Base-by-base conservation (phyloP, 768 basidiomycete species). In the Boletus subparvulus region DNA sequence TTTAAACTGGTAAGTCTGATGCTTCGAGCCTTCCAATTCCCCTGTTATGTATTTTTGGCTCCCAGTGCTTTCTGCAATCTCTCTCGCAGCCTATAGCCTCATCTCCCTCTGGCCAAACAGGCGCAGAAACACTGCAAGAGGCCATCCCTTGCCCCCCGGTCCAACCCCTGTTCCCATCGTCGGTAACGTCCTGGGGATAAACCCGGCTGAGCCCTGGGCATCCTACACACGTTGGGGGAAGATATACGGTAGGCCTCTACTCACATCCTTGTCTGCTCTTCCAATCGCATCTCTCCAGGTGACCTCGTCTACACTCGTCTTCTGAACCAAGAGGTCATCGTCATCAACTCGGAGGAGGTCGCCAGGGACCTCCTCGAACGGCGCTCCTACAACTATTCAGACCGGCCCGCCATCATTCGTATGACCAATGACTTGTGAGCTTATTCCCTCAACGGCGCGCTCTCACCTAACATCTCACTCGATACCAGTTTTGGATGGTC, bases 361-460 rank as follows among this genome's bases (percentile, higher is more conserved):
- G 69, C 72, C 10, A 69, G 60, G 21, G 78, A 80, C n/a, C 66
- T 81, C 19, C 69, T 81, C 17, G 77, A 81, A 32, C 74, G 73
- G 35, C 73, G 77, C 7, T 79, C 79, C 7, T 64, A 71, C 50
- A 76, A 74, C 33, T 80, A 79, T 59, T 78, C 80, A 4, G 79
- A 79, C 56, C 68, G 80, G 4, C 77, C 77, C 19, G 56, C 50
- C 14, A 58, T 68, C 10, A 49, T 70, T 17, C 53, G 60, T 14
- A 61, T 71, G 63, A 64, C 64, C 10, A 72, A 62, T 43, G 70
- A 70, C 47, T 70, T 70, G 69, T 70, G 48, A 58, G 68, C 44
- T 8, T 3, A 8, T 40, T 11, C 19, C 35, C 7, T 19, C 35
- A 6, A 40, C 26, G 6, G 0, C 5, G 12, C 2, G 14, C 6